Conservation (phyloP, 2,329 filamentous ascomycete genomes). For the Chrysoporthe austroafricana region DNA sequence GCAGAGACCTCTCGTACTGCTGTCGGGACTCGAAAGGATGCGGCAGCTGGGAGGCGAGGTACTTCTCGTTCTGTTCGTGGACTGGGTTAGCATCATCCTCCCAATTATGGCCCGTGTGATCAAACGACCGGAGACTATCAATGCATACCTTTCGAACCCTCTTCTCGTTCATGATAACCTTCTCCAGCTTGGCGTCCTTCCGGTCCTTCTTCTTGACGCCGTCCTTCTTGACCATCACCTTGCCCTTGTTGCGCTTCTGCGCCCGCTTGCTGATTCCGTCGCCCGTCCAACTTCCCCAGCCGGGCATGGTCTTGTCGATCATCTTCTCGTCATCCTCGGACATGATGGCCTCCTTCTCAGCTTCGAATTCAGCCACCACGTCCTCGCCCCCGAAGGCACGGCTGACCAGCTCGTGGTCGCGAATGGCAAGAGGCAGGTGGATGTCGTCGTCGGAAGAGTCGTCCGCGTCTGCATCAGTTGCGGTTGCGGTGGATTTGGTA, state of each 20-base stretch:
- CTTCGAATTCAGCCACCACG: constrained; percentile 77
- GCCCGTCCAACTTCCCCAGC: constrained; percentile 93
- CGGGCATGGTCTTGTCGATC: constrained; percentile 82
- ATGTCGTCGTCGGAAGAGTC: constrained; percentile 51
- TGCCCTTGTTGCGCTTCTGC: constrained; percentile 64
- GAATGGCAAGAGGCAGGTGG: constrained; percentile 61
- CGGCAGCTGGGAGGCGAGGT: constrained; percentile 81
- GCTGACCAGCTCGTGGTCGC: constrained; percentile 71
- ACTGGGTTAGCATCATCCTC: constrained; percentile 3
- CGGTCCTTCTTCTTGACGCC: constrained; percentile 78
- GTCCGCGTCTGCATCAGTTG: constrained; percentile 32
- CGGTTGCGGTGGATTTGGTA: constrained; percentile 24
- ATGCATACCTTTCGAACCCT: constrained; percentile 77
- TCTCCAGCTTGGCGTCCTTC: constrained; percentile 79
- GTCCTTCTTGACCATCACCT: constrained; percentile 65
- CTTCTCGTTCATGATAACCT: constrained; percentile 93
- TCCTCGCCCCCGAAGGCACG: constrained; percentile 88
- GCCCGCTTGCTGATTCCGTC: constrained; percentile 76
- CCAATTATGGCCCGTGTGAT: constrained; percentile 25
- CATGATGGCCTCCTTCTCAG: constrained; percentile 74
- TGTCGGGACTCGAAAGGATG: constrained; percentile 85
- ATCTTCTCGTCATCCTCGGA: constrained; percentile 82
- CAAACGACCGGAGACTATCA: not conserved
- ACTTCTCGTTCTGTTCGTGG: constrained; percentile 72
- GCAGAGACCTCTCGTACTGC: constrained; percentile 88